A percentile compares a stretch with the other conserved stretches of the same genome.
phyloP scores from a whole-genome alignment of 176 grass and related monocot genomes.

The Elaeis guineensis region DNA sequence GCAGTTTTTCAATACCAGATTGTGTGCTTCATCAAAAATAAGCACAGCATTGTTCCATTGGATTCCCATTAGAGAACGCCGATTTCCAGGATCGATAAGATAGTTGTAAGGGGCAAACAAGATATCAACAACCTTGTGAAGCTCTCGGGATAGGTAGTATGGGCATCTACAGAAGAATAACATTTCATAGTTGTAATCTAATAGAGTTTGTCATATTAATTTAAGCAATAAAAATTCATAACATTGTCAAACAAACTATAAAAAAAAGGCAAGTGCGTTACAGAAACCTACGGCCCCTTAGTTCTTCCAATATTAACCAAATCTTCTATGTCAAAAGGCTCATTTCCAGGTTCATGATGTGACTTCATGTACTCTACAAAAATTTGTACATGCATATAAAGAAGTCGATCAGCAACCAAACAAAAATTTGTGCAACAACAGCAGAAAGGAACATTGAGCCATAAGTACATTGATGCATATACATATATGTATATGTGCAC shows the following conservation, averaged over 20 bases:
- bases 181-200: slow-evolving; percentile 7
- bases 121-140: slow-evolving; percentile 82
- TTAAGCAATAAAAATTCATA: background rate
- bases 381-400: slow-evolving; percentile 14
- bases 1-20: slow-evolving; percentile 43
- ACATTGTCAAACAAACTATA: background rate
- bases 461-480: too few species aligned
- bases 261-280: slow-evolving; percentile 4
- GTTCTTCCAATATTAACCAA: slow-evolving; percentile 69
- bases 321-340: slow-evolving; percentile 99
- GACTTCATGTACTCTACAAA: slow-evolving; percentile 66
- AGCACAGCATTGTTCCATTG: slow-evolving; percentile 80
- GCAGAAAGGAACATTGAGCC: too few species aligned
- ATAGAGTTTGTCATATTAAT: slow-evolving; percentile 3
- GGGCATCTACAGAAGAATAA: slow-evolving; percentile 54
- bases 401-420: background rate
- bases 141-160: slow-evolving; percentile 90
- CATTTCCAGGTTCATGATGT: slow-evolving; percentile 49
- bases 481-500: too few species aligned
- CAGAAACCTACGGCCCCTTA: slow-evolving; percentile 66
- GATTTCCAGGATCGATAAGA: slow-evolving; percentile 90
- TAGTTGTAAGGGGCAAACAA: slow-evolving; percentile 99
- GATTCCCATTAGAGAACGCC: slow-evolving; percentile 63
- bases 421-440: background rate
- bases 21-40: slow-evolving; percentile 97